Evolutionary conservation across 768 basidiomycete genomes (phyloP), one percentile per base, ranked within the genome.

Genomic region (Boletales sp.): DNA sequence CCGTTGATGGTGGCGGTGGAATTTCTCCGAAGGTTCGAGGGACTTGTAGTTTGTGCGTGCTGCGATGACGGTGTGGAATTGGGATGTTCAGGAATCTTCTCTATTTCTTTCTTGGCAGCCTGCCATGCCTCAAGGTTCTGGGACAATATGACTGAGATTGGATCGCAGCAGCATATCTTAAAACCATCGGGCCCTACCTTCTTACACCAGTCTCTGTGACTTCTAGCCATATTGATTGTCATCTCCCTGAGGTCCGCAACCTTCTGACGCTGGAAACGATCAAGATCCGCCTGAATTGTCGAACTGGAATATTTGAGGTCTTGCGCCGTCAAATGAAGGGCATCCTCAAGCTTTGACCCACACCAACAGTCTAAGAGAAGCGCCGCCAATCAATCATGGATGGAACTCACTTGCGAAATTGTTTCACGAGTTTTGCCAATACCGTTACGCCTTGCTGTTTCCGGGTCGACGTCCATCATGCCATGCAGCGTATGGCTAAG

Each of bases 391-490:
- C 19, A 46, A 37, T 21, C 13, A 28, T 28, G 25, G 19, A 49
- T 40, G 36, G 36, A 52, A 65, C 73, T 57, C 63, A 94, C 94
- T 76, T 94, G 90, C n/a, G 92, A 91, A 54, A 97, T 96, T 17
- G 81, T 82, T 71, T 98, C 95, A 58, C 90, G 81, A 5, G 93
- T 94, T 74, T 96, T 97, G 54, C 87, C 87, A 56, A 99, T 98
- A 46, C 86, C 82, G 62, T 88, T 97, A 55, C 96, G 77, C 53
- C 96, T 76, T 6, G 95, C 94, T 15, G 89, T 90, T 72, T 98
- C 96, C 3, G 96, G 96, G 70, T 99, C 96, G 15, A 90, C 90
- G 59, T 99, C 96, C 86, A 99, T 97, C 85, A 98, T 94, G 5
- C 95, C 94, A 58, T 94, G 93, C 48, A 99, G 67, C 19, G 94